These are phyloP conservation scores for Rhazya stricta DNA, from an alignment of 257 asterid species.

Conservation along the genomic window DNA sequence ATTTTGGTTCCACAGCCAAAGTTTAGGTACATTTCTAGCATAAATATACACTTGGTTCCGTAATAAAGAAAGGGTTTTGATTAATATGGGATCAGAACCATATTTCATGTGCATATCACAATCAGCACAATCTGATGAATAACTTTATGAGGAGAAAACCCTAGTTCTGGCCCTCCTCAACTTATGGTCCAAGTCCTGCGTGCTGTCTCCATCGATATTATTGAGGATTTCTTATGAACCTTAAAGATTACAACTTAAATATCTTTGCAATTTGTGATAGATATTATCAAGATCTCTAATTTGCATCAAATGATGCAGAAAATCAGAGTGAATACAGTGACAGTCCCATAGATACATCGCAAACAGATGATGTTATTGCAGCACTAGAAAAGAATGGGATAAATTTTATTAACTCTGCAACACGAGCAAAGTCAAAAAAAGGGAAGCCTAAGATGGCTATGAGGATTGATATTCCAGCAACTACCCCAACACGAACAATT, in stretches of 20 bases:
- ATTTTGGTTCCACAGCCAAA: no score
- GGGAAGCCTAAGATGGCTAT: conserved; percentile 59
- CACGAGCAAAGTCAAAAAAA: conserved; percentile 38
- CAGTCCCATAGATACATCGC: conserved; percentile 32
- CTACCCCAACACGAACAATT: conserved; percentile 72
- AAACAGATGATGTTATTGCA: conserved; percentile 51
- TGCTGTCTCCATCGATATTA: not conserved
- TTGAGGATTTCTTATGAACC: not conserved
- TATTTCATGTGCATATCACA: no score
- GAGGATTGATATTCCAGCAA: conserved; percentile 82
- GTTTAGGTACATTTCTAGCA: no score
- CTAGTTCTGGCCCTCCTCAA: not conserved
- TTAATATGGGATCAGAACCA: no score
- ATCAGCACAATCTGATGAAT: no score
- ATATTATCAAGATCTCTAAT: not conserved
- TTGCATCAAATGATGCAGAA: conserved; percentile 27
- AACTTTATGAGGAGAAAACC: not conserved
- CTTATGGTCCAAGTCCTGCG: no score
- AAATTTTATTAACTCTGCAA: conserved; percentile 48
- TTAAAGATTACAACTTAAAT: not conserved
- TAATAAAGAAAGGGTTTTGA: no score
- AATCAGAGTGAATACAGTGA: conserved; percentile 47
- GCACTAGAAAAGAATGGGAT: conserved; percentile 67
- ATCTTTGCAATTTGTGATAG: not conserved
- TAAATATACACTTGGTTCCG: no score